A percentile compares a stretch with the other conserved stretches of the same genome.
Evolutionary conservation across 176 grass and related monocot genomes (phyloP).

Genomic region (Musa acuminata): DNA sequence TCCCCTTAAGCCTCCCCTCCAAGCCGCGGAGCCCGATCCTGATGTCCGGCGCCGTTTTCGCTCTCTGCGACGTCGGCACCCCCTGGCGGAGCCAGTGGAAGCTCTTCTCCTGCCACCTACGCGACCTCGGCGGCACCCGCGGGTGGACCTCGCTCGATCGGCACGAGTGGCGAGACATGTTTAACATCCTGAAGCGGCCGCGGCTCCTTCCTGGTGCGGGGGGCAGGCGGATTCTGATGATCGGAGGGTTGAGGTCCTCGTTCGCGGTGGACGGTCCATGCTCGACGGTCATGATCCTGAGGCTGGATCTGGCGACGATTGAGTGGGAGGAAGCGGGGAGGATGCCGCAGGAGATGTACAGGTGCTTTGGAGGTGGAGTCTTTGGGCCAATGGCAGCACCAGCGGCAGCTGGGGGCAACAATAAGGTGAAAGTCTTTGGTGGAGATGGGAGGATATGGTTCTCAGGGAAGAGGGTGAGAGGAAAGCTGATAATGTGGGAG

Average conservation of each 20-base stretch:
- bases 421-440: slow-evolving; percentile 98
- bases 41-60: slow-evolving; percentile 55
- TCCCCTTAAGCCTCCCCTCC: slow-evolving; percentile 75
- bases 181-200: slow-evolving; percentile 89
- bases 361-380: slow-evolving; percentile 71
- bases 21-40: slow-evolving; percentile 91
- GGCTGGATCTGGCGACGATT: slow-evolving; percentile 75
- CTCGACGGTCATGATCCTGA: slow-evolving; percentile 86
- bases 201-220: slow-evolving; percentile 61
- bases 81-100: slow-evolving; percentile 98
- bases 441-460: slow-evolving; percentile 96
- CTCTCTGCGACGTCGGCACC: slow-evolving; percentile 81
- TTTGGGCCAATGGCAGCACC: slow-evolving; percentile 23
- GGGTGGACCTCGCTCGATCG: slow-evolving; percentile 70
- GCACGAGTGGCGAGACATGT: slow-evolving; percentile 64
- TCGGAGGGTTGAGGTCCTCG: slow-evolving; percentile 77
- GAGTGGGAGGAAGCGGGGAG: slow-evolving; percentile 95
- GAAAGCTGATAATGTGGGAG: slow-evolving; percentile 94
- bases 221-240: slow-evolving; percentile 72
- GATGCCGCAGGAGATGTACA: slow-evolving; percentile 85
- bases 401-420: slow-evolving; percentile 37
- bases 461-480: slow-evolving; percentile 65
- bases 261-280: slow-evolving; percentile 73
- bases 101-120: slow-evolving; percentile 77
- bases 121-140: slow-evolving; percentile 33